Conservation (phyloP, 2,329 filamentous ascomycete genomes). For the Sporothrix protearum region DNA sequence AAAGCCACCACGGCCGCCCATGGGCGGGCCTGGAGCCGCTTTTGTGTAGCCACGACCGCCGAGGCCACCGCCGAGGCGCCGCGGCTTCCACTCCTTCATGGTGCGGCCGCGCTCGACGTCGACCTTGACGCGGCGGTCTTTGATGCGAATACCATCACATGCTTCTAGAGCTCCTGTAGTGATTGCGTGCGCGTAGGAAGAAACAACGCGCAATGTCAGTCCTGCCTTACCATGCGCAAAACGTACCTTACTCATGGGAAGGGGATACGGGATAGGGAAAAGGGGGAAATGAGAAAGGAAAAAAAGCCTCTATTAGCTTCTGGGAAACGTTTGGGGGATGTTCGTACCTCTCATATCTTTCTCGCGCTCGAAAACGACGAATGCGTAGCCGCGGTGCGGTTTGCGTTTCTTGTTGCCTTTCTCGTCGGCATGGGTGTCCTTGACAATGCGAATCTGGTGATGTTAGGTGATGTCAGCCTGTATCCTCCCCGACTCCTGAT, state of each 20-base stretch:
- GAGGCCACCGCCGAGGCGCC: conserved; percentile 84
- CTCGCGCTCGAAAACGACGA: conserved; percentile 94
- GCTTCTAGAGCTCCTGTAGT: conserved; percentile 78
- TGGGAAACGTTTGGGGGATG: background rate
- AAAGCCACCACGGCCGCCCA: conserved; percentile 54
- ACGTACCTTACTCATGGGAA: conserved; percentile 35
- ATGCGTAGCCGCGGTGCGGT: conserved; percentile 85
- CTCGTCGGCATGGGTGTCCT: conserved; percentile 66
- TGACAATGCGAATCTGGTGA: conserved; percentile 79
- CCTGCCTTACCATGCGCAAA: conserved; percentile 54
- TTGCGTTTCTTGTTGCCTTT: conserved; percentile 76
- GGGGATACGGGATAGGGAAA: conserved; percentile 36
- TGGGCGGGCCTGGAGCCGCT: conserved; percentile 63
- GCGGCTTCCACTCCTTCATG: conserved; percentile 88
- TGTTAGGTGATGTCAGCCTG: conserved; percentile 16
- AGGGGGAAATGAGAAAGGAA: conserved; percentile 31
- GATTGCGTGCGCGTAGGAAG: conserved; percentile 45
- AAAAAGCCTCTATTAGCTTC: conserved; percentile 33
- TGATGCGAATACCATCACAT: conserved; percentile 86
- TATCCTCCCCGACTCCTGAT: background rate
- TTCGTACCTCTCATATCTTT: conserved; percentile 97
- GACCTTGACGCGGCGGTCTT: conserved; percentile 85
- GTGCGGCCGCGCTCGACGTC: conserved; percentile 96
- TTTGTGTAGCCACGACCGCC: conserved; percentile 93
- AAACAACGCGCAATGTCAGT: conserved; percentile 63